phyloP scores from a whole-genome alignment of 176 grass and related monocot species.

The Carex myosuroides region DNA sequence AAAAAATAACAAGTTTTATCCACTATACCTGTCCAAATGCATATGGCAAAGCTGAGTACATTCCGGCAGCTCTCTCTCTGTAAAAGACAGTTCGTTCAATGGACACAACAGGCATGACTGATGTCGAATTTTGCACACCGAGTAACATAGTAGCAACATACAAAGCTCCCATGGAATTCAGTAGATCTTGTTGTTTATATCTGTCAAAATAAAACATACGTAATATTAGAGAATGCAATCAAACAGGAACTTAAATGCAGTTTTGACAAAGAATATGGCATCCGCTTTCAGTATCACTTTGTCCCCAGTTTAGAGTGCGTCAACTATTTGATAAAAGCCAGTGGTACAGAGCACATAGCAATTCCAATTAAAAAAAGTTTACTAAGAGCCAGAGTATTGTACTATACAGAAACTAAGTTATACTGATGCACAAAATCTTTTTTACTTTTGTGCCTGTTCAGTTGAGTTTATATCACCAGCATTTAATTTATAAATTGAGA shows the following conservation, averaged over 20 bases:
- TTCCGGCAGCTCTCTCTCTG: slow-evolving; percentile 79
- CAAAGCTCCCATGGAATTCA: slow-evolving; percentile 89
- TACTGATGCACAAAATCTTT: not conserved
- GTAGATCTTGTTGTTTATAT: slow-evolving; percentile 44
- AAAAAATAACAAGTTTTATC: not conserved
- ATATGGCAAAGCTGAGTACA: slow-evolving; percentile 93
- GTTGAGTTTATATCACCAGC: not conserved
- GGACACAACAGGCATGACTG: slow-evolving; percentile 75
- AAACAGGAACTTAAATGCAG: not conserved
- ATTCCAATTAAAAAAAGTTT: not conserved
- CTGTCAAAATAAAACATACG: slow-evolving; percentile 30
- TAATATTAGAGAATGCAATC: slow-evolving; percentile 3
- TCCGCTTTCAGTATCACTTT: not conserved
- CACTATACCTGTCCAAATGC: slow-evolving; percentile 82
- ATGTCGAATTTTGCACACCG: slow-evolving; percentile 55
- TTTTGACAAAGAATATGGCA: not conserved
- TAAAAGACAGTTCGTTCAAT: slow-evolving; percentile 91
- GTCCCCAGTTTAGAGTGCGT: not conserved
- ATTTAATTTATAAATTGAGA: not conserved
- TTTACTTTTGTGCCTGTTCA: not conserved
- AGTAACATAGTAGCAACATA: slow-evolving; percentile 68
- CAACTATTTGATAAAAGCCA: not conserved
- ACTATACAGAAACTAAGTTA: not conserved
- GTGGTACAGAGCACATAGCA: not conserved
- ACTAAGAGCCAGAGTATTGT: not conserved